Evolutionary conservation across 2,329 filamentous ascomycete species (phyloP).

Genomic region (Ascochyta koolunga): DNA sequence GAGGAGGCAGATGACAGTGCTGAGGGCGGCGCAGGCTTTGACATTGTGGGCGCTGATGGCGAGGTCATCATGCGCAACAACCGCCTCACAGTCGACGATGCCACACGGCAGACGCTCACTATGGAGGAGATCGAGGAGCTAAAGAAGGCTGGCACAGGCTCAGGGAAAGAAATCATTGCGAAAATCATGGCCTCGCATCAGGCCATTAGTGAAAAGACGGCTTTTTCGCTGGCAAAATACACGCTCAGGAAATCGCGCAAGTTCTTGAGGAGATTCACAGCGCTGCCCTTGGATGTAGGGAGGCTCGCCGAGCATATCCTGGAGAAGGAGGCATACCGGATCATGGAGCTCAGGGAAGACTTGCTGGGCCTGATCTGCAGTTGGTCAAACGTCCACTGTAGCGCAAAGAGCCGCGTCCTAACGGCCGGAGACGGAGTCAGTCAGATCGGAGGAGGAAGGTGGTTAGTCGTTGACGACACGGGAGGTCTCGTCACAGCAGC

Average conservation of each 20-base stretch:
- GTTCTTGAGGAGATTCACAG: constrained; percentile 85
- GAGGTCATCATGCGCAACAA: constrained; percentile 65
- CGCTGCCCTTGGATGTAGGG: constrained; percentile 81
- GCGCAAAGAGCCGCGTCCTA: constrained; percentile 49
- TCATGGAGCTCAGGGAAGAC: constrained; percentile 87
- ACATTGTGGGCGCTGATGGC: constrained; percentile 56
- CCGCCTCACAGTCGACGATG: constrained; percentile 67
- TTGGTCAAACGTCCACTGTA: constrained; percentile 88
- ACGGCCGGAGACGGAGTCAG: constrained; percentile 41
- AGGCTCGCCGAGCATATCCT: constrained; percentile 78
- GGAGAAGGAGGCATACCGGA: constrained; percentile 79
- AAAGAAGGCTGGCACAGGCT: constrained; percentile 74
- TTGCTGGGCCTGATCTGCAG: constrained; percentile 79
- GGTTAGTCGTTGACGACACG: constrained; percentile 86
- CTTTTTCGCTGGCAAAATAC: constrained; percentile 93
- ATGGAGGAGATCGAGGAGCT: constrained; percentile 73
- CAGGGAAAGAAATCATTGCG: constrained; percentile 88
- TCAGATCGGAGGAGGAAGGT: constrained; percentile 63
- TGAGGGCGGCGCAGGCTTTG: constrained; percentile 48
- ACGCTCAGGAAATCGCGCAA: constrained; percentile 93
- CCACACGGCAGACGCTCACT: constrained; percentile 74
- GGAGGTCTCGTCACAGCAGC: constrained; percentile 81
- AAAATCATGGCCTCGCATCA: constrained; percentile 90
- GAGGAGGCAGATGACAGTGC: constrained; percentile 39
- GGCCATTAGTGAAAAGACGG: constrained; percentile 90